phyloP scores from a whole-genome alignment of 108 stramenopile species.

The Licmophora abbreviata region DNA sequence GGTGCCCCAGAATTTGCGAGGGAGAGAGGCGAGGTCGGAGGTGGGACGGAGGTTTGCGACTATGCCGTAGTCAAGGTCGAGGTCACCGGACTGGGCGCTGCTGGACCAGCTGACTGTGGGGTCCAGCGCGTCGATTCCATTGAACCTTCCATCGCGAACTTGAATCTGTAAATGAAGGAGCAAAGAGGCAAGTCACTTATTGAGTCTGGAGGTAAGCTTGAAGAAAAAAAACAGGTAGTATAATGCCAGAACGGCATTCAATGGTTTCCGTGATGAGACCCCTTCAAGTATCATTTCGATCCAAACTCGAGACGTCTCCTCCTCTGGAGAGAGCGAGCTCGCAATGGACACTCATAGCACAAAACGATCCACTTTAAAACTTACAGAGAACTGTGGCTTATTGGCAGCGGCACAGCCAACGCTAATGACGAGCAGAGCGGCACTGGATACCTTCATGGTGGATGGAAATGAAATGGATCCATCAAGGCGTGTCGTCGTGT shows the following conservation, averaged over 20 bases:
- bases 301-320: neutral
- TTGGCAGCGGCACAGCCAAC: conserved; percentile 16
- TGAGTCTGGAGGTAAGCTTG: neutral
- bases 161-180: conserved; percentile 42
- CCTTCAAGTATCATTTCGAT: neutral
- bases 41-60: conserved; percentile 68
- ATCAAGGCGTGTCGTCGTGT: neutral
- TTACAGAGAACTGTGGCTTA: conserved; percentile 25
- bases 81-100: conserved; percentile 21
- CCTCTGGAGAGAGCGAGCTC: neutral
- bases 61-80: conserved; percentile 62
- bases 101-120: conserved; percentile 62
- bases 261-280: neutral
- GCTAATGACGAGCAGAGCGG: conserved; percentile 16
- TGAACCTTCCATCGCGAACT: conserved; percentile 77
- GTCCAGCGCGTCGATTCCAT: conserved; percentile 76
- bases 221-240: neutral
- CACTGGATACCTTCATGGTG: conserved; percentile 32
- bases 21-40: conserved; percentile 79
- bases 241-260: neutral
- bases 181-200: neutral
- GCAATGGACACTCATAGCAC: neutral
- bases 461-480: conserved; percentile 32
- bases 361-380: conserved; percentile 2
- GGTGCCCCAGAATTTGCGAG: conserved; percentile 73